Base-by-base conservation (phyloP, 257 asterid genomes). In the Ehretia macrophylla region DNA sequence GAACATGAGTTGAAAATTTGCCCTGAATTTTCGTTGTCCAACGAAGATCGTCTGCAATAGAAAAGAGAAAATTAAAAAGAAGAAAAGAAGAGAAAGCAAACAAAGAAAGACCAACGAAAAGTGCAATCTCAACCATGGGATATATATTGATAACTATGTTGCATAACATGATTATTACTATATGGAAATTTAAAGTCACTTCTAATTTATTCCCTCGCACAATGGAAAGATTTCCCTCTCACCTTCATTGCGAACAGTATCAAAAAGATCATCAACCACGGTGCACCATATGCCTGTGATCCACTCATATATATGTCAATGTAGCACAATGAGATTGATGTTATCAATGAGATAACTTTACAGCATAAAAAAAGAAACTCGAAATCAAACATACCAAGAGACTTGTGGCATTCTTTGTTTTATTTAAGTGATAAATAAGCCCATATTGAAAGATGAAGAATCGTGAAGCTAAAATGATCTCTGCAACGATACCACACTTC, bases 211-310 rank as follows among this genome's bases (percentile, higher is more conserved):
- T 27, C 35, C 35, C 35, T 27, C 6, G 35, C 35, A 27, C 3
- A 27, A 27, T 27, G 35, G 35, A 6, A 27, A 27, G 35, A n/a
- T 27, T 14, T 51, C 8, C 22, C 17, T 1, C 82, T 78, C 66
- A 91, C 98, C 95, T 91, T 91, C 98, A 91, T 85, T 66, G 88
- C 98, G 68, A 85, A 91, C 39, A 91, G 86, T 32, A 91, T 75
- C 56, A 85, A 66, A 49, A 91, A 23, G 68, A 91, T 91, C 68
- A 91, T 96, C 68, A 91, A 81, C 98, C 98, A 91, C 35, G 98
- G 88, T 47, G 84, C 60, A 70, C 98, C 98, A 56, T 91, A 91
- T 35, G 85, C 95, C 98, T 91, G 87, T 14, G 38, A 58, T 27
- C 62, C 63, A 64, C 39, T 45, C 37, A 65, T n/a, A 56, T 19